Conservation (phyloP, 2,329 filamentous ascomycete genomes). For the Xylariaceae sp. region DNA sequence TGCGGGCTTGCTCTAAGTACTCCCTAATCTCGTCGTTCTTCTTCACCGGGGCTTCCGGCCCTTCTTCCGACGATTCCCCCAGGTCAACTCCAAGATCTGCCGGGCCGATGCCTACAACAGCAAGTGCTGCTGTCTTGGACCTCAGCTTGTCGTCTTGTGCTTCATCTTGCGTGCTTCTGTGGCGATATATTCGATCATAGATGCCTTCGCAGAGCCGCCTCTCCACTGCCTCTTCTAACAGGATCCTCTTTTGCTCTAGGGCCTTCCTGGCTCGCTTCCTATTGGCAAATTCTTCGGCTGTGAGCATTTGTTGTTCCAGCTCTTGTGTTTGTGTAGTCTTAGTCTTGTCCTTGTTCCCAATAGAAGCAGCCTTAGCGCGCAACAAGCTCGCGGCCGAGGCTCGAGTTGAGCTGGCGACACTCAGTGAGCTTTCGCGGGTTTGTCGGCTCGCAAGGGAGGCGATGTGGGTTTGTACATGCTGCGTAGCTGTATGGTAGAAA, state of each 20-base stretch:
- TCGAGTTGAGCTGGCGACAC: slow-evolving; percentile 61
- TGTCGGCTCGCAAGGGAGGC: slow-evolving; percentile 77
- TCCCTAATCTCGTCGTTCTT: slow-evolving; percentile 72
- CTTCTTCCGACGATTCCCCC: slow-evolving; percentile 60
- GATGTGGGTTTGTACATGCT: slow-evolving; percentile 87
- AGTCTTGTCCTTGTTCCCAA: slow-evolving; percentile 59
- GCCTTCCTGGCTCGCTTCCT: slow-evolving; percentile 78
- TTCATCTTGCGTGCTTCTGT: slow-evolving; percentile 90
- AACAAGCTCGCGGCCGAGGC: slow-evolving; percentile 63
- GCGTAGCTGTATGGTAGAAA: slow-evolving; percentile 83
- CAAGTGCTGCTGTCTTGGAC: slow-evolving; percentile 89
- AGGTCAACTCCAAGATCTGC: slow-evolving; percentile 83
- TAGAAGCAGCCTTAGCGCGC: slow-evolving; percentile 61
- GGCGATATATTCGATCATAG: slow-evolving; percentile 88
- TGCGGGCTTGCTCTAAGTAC: slow-evolving; percentile 73
- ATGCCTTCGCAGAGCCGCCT: slow-evolving; percentile 82
- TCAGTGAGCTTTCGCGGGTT: slow-evolving; percentile 69
- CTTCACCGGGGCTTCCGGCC: slow-evolving; percentile 63
- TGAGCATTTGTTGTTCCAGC: slow-evolving; percentile 83
- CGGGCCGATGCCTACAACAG: slow-evolving; percentile 89
- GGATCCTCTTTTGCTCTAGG: slow-evolving; percentile 76
- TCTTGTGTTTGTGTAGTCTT: slow-evolving; percentile 52
- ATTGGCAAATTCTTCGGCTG: slow-evolving; percentile 80
- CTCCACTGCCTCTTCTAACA: slow-evolving; percentile 91
- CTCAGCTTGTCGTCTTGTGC: slow-evolving; percentile 92